Evolutionary conservation across 768 basidiomycete genomes (phyloP), one percentile per base, ranked within the genome.

Genomic region (Albatrellus ellisii): DNA sequence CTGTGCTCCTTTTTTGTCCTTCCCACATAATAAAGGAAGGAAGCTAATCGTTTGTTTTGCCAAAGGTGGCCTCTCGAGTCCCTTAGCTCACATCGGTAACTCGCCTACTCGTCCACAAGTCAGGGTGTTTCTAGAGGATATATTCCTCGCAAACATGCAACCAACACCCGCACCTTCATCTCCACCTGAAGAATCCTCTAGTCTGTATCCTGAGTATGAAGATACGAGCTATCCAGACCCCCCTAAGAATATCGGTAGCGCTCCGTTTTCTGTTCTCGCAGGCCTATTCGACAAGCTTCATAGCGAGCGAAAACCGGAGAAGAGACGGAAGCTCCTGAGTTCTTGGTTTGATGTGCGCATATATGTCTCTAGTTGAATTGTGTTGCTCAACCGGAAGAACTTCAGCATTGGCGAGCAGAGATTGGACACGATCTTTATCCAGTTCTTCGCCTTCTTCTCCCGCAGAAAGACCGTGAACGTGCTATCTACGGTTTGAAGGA

Each of bases 391-490:
- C 12, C 47, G 53, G 41, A 48, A 32, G 50, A 32, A 43, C 38
- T 40, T 33, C 51, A 88, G 81, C 77, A 82, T 54, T 98, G 91
- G 89, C 72, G 92, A 50, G 65, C 75, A 32, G 73, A 85, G 52
- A 81, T 89, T 33, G 95, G 95, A 0, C 65, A 75, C 52, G 87
- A 98, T 56, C 59, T 99, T 26, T 97, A 85, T 59, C 92, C 94
- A 4, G 76, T 91, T 24, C 65, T 98, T 36, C 77, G 91, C 25
- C 68, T 99, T 17, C 67, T 99, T 39, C 67, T 99, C 29, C 95
- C 95, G 5, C 92, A 98, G 90, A 87, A 95, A 74, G 95, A 98
- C 57, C 73, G 82, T 26, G 89, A 97, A 47, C 77, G 95, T 41
- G 74, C 87, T 0, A 79, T 91, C 0, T 99, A 98, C 59, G 87